Base-by-base conservation (phyloP, 768 basidiomycete species). In the Russula ochroleuca region DNA sequence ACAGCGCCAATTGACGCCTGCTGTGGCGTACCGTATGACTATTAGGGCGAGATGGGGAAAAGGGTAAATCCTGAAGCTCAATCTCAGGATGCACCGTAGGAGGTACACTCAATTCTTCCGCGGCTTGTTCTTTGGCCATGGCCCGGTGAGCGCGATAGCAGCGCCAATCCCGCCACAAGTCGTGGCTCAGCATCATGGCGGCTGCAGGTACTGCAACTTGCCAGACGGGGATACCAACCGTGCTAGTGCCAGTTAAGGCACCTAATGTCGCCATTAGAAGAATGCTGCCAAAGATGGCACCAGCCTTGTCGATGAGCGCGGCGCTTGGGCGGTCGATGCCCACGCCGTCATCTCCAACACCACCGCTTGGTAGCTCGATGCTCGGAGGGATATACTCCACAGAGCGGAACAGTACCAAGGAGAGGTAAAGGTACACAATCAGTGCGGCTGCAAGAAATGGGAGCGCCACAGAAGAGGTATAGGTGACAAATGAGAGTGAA, bases 131-230 rank as follows among this genome's bases (percentile, higher is more conserved):
- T 37, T 60, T 23, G 53, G 40, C 38, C n/a, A 23, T 54, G 38
- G 40, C 33, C 25, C 15, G 54, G 33, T 48, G 47, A 55, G 48
- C 23, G 15, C 11, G 63, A 50, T 57, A 31, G 13, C 14, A 45
- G 13, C 21, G 15, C 74, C 72, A 73, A 61, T 75, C 73, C 82
- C 49, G 71, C 70, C 31, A 82, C 48, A 76, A 56, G 70, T 98
- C 94, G 53, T 86, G 84, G 6, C 81, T 40, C 41, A 94, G 79
- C 74, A 93, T 94, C 58, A 83, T 72, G 0, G 80, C 72, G 0
- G 92, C 93, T 52, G 92, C 92, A 0, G 95, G 92, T 13, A 92
- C 80, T 4, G 84, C 89, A 52, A 96, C 88, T 75, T 81, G 84
- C 89, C 90, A 94, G 3, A 92, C 89, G 57, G 92, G 87, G 19